Evolutionary conservation across 2,329 filamentous ascomycete species (phyloP), one percentile per base, ranked within the genome.

Genomic region (Pezicula rhizophila): DNA sequence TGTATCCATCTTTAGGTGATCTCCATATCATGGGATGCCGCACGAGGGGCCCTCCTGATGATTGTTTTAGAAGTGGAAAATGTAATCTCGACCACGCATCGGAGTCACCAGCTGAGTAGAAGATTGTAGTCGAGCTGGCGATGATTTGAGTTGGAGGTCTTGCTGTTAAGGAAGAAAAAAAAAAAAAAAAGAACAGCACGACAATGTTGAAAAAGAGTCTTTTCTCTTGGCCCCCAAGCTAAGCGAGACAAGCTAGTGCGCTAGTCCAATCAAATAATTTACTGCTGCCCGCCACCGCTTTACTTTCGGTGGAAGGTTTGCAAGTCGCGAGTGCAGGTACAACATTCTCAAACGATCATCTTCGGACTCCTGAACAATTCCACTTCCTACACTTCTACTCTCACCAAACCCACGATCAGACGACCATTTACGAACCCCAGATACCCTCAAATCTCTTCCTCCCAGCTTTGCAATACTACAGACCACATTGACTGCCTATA

Each of bases 111-210:
- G 78, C 74, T 75, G 77, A 79, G 76, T 82, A 60, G 71, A 65
- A 61, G 64, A 59, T 42, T 42, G 57, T 49, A 56, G 60, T 75
- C 74, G 67, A 76, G 74, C 77, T 79, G 79, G 74, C 77, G 78
- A 82, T 82, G 78, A 84, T 86, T 85, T 85, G 82, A 85, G 77
- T 82, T 76, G 76, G 77, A 80, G 82, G 82, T 85, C 82, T 79
- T 76, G 71, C 63, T 68, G 69, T 70, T 62, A 60, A 60, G 64
- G 65, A 65, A 65, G 65, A 68, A 68, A 66, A 64, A 65, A 63
- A 46, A 47, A 64, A 62, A 57, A 54, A 51, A 52, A 61, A 57
- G 52, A 57, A 53, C 56, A 59, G 49, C 55, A 18, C 52, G 25
- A 8, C 39, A 5, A 23, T 8, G 17, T 12, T 25, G 10, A 20